Base-by-base conservation (phyloP, 2,329 filamentous ascomycete species). In the Verticillium tricorpus region DNA sequence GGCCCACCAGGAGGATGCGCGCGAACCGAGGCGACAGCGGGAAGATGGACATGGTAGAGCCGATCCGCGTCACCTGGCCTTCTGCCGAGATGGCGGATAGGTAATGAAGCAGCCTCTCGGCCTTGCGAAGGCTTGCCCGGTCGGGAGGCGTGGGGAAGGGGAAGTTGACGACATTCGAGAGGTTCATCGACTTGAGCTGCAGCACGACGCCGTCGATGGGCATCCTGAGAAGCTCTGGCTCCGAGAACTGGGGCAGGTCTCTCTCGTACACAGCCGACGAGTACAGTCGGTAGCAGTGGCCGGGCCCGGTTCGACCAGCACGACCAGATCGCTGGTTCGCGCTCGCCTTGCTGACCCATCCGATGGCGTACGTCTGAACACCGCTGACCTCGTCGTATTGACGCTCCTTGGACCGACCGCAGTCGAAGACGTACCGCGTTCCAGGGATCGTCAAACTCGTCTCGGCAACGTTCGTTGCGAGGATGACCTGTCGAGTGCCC, bases 271-370 rank as follows among this genome's bases (percentile, higher is more conserved):
- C 90, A 0, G 95, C 95, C 14, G 93, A 97, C 0, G 93, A 97
- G 76, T 97, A 99, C 5, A 99, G 78, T 61, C 93, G 83, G 78
- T 97, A 99, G 76, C 94, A 98, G 76, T 99, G 96, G 8, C 95
- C 95, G 1, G 95, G 93, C 0, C 93, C 94, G 4, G 94, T 99
- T 81, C 95, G 89, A 65, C 96, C 95, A 62, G 95, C 95, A 83
- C 95, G 92, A 77, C 95, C 95, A 63, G 92, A 88, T 73, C 95
- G 86, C 76, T 99, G 95, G 67, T 89, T 91, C 8, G 95, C 94
- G 73, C 92, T 96, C 32, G 95, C 95, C 78, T 99, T 98, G 78
- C 93, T 97, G 72, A 98, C 96, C 92, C 94, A 99, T 50, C 90
- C 90, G 60, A 99, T 86, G 69, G 97, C 91, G 72, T 97, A 99